These are phyloP conservation scores for Leavenworthia alabamica DNA, from an alignment of 345 rosid species.

Conservation along the genomic window DNA sequence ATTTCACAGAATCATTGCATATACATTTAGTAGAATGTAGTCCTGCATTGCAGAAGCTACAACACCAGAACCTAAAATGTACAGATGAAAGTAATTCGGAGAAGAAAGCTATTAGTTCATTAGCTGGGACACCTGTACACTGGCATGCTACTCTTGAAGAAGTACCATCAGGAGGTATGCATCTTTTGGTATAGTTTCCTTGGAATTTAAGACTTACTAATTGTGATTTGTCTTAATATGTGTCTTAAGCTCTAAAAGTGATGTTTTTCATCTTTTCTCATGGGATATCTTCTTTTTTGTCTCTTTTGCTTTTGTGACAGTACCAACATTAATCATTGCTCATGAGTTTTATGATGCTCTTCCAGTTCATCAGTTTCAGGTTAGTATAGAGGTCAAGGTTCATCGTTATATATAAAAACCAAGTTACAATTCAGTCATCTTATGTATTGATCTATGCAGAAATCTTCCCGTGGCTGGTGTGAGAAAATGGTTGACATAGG, in stretches of 20 bases:
- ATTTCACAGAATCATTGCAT: conserved; percentile 71
- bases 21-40: conserved; percentile 87
- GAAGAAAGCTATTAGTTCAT: conserved; percentile 40
- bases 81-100: conserved; percentile 36
- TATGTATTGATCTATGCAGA: conserved; percentile 35
- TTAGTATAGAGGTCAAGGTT: conserved; percentile 26
- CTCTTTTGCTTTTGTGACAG: conserved; percentile 41
- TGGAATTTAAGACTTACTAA: conserved; percentile 1
- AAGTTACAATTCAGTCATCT: background rate
- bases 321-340: conserved; percentile 72
- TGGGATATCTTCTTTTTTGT: background rate
- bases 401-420: background rate
- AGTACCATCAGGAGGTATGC: conserved; percentile 80
- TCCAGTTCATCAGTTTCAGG: conserved; percentile 96
- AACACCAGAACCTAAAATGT: conserved; percentile 60
- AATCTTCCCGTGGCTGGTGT: conserved; percentile 83
- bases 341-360: conserved; percentile 97
- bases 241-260: background rate
- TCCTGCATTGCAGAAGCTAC: conserved; percentile 71
- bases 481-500: conserved; percentile 81
- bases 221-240: background rate
- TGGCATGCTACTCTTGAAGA: conserved; percentile 80
- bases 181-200: conserved; percentile 15
- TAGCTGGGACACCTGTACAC: conserved; percentile 61
- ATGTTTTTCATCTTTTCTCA: conserved; percentile 5